Conservation (phyloP, 2,329 filamentous ascomycete species). For the Ophiocordyceps camponoti-saundersi region DNA sequence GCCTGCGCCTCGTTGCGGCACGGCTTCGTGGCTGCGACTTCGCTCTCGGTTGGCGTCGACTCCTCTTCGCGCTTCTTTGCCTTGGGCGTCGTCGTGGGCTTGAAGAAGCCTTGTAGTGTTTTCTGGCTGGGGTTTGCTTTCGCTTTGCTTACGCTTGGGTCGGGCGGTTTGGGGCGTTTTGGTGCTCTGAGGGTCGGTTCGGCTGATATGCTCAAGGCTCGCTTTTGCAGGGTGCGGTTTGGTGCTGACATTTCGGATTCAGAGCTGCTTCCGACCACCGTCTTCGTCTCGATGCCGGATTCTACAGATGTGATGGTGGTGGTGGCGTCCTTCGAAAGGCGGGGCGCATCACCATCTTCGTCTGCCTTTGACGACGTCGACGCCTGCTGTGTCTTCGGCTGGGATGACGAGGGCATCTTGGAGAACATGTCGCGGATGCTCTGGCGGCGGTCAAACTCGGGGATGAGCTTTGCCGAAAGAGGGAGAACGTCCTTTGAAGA, state of each 20-base stretch:
- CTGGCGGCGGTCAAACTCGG: slow-evolving; percentile 70
- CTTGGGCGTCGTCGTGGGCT: slow-evolving; percentile 22
- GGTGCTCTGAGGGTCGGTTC: slow-evolving; percentile 1
- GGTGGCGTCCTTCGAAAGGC: not conserved
- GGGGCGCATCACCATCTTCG: not conserved
- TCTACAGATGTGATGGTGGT: not conserved
- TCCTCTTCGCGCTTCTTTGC: not conserved
- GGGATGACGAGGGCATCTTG: slow-evolving; percentile 14
- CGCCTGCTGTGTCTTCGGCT: not conserved
- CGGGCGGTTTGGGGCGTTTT: slow-evolving; percentile 11
- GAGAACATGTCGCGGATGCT: slow-evolving; percentile 88
- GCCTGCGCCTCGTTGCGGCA: not conserved
- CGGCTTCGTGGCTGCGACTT: too few species aligned
- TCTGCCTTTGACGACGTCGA: not conserved
- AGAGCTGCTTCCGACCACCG: not conserved
- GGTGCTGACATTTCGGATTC: not conserved
- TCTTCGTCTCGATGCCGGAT: not conserved
- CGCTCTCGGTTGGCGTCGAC: not conserved
- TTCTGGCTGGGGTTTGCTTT: slow-evolving; percentile 22
- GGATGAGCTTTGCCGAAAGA: slow-evolving; percentile 66
- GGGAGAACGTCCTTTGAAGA: slow-evolving; percentile 48
- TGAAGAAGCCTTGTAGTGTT: slow-evolving; percentile 68
- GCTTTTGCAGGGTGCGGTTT: not conserved
- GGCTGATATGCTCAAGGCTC: not conserved
- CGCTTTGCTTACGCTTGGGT: slow-evolving; percentile 12